Evolutionary conservation across 2,329 filamentous ascomycete species (phyloP), one percentile per base, ranked within the genome.

Genomic region (Arthrinium puccinioides): DNA sequence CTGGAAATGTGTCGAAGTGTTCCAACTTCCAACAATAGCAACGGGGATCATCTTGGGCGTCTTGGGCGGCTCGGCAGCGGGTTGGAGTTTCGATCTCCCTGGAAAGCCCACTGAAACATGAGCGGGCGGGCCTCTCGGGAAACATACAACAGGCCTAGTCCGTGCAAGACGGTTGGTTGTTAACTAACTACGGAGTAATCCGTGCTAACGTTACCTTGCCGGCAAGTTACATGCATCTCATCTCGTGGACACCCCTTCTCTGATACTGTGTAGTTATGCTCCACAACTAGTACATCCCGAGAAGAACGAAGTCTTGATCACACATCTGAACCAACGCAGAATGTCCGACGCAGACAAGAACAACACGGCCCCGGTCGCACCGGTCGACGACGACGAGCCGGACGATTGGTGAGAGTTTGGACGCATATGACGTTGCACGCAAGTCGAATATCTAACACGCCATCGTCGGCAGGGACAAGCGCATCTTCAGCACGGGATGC

Each of bases 401-500:
- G 92, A 97, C 71, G 90, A 95, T 42, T 97, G 90, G 92, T 97
- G 68, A 62, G 76, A 5, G 8, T n/a, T n/a, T 4, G 2, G 18
- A 11, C 21, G 21, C 21, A 10, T 9, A 18, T 24, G 18, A 31
- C 18, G 21, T 32, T 30, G 33, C 28, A 25, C 9, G 14, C n/a
- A n/a, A 21, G 4, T 11, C 28, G 21, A 19, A 15, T 21, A 15
- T 9, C 21, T 29, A 23, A 30, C 20, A 16, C 20, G 21, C 31
- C 27, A n/a, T 15, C 24, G 32, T 23, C 27, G 50, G 41, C 57
- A 97, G 90, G 90, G 89, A 97, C 69, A 90, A 95, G 74, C 76
- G 92, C 57, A 97, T 97, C 62, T 94, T 87, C 69, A 95, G 87
- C 69, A 97, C 90, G 3, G 92, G 90, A 41, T 97, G 90, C 56